phyloP scores from a whole-genome alignment of 345 rosid genomes.

The Hibiscus mutabilis region DNA sequence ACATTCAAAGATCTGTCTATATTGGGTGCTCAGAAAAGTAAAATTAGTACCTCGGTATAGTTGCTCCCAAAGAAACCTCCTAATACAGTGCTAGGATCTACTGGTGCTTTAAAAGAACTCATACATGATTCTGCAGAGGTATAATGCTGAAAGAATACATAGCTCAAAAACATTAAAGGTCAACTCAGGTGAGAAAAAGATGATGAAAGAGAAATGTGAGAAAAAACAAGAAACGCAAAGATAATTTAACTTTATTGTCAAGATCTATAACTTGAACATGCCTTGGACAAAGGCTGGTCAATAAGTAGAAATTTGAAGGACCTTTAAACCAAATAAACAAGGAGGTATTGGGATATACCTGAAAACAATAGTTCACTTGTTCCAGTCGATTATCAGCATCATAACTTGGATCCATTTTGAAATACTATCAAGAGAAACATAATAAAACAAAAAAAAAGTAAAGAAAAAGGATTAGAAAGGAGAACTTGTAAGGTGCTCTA shows the following conservation, averaged over 20 bases:
- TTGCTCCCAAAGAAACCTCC: conserved; percentile 90
- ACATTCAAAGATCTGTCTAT: conserved; percentile 8
- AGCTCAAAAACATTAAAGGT: not conserved
- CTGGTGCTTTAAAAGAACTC: conserved; percentile 96
- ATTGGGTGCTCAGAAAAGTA: conserved; percentile 11
- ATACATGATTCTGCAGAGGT: conserved; percentile 77
- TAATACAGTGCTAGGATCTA: conserved; percentile 84
- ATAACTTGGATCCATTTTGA: conserved; percentile 78
- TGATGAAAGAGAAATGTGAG: not conserved
- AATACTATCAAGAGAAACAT: conserved; percentile 46
- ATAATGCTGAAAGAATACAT: conserved; percentile 58
- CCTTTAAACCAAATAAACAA: conserved; percentile 11
- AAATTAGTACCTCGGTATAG: conserved; percentile 63
- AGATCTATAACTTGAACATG: not conserved
- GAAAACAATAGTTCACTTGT: conserved; percentile 79
- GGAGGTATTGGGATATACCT: conserved; percentile 41
- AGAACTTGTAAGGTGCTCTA: not conserved
- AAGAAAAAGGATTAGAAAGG: not conserved
- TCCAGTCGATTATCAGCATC: conserved; percentile 73
- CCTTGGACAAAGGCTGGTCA: not conserved
- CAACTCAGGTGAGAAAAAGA: conserved; percentile 7
- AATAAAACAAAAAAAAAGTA: conserved; percentile 26
- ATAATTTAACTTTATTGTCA: not conserved
- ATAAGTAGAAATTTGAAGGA: not conserved
- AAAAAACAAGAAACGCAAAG: not conserved